A percentile compares a stretch with the other conserved stretches of the same genome.
Conservation (phyloP, 495 filamentous ascomycete species). For the Penicillium pulvis region DNA sequence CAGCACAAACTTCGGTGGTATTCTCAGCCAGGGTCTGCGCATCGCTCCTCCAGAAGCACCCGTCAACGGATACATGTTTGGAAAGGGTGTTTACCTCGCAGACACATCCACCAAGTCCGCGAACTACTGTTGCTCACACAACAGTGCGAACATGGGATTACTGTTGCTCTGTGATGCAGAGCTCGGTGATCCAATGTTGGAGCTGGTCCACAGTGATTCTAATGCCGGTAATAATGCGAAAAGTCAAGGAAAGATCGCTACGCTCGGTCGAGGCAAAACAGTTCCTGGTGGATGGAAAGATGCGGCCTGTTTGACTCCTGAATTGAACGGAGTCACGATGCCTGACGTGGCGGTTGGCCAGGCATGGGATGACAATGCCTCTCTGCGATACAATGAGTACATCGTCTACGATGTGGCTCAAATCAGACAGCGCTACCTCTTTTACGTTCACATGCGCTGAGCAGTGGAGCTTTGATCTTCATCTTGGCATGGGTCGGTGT, state of each 20-base stretch:
- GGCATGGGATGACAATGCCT: neutral
- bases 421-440: conserved; percentile 75
- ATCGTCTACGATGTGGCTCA: conserved; percentile 80
- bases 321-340: conserved; percentile 67
- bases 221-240: conserved; percentile 65
- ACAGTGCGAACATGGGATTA: conserved; percentile 59
- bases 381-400: conserved; percentile 52
- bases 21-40: conserved; percentile 79
- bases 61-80: conserved; percentile 77
- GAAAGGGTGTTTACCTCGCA: conserved; percentile 88
- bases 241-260: conserved; percentile 60
- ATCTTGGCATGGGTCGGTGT: neutral
- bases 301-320: conserved; percentile 61
- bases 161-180: conserved; percentile 80
- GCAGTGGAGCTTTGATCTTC: too few species aligned
- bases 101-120: conserved; percentile 81
- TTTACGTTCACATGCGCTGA: conserved; percentile 55
- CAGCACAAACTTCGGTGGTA: conserved; percentile 78
- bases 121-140: conserved; percentile 66
- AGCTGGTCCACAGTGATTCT: conserved; percentile 53
- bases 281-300: conserved; percentile 76
- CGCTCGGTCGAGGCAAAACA: conserved; percentile 62
- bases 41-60: conserved; percentile 87
- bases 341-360: conserved; percentile 28
- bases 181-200: conserved; percentile 69